phyloP scores from a whole-genome alignment of 169 alveolate genomes.

The Babesia sp. region DNA sequence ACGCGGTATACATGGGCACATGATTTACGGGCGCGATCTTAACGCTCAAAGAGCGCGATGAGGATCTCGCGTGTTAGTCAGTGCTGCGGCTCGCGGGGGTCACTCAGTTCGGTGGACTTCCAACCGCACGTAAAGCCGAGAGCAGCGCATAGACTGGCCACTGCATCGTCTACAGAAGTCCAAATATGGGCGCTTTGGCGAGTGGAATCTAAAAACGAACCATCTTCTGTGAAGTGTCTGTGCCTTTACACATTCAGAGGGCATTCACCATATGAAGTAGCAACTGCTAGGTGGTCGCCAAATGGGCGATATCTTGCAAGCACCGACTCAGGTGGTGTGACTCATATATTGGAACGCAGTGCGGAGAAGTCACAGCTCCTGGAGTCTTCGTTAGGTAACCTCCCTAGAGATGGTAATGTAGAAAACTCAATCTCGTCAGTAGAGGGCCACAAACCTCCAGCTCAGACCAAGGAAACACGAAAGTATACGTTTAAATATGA shows the following conservation, averaged over 20 bases:
- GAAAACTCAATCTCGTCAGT: background rate
- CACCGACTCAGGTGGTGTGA: constrained; percentile 65
- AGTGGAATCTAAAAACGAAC: constrained; percentile 3
- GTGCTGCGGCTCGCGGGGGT: constrained; percentile 68
- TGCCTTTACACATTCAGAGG: constrained; percentile 51
- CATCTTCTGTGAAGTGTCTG: constrained; percentile 36
- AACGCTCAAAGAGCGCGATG: constrained; percentile 18
- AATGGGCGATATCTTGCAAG: constrained; percentile 66
- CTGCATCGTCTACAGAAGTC: constrained; percentile 57
- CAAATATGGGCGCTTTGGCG: constrained; percentile 66
- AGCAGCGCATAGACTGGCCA: constrained; percentile 57
- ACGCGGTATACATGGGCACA: background rate
- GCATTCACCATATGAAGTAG: constrained; percentile 66
- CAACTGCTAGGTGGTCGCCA: constrained; percentile 67
- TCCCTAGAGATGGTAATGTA: background rate
- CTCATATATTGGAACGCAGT: constrained; percentile 49
- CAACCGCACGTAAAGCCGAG: constrained; percentile 59
- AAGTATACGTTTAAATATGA: constrained; percentile 64
- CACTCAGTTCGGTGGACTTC: constrained; percentile 61
- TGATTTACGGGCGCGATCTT: background rate
- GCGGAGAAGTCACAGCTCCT: constrained; percentile 36
- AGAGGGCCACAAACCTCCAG: background rate
- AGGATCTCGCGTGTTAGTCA: constrained; percentile 54
- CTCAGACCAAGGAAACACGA: constrained; percentile 29
- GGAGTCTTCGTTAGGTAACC: constrained; percentile 13